These are phyloP conservation scores for Williopsis jadinii DNA, from an alignment of 1,139 yeast genomes.

Conservation along the genomic window DNA sequence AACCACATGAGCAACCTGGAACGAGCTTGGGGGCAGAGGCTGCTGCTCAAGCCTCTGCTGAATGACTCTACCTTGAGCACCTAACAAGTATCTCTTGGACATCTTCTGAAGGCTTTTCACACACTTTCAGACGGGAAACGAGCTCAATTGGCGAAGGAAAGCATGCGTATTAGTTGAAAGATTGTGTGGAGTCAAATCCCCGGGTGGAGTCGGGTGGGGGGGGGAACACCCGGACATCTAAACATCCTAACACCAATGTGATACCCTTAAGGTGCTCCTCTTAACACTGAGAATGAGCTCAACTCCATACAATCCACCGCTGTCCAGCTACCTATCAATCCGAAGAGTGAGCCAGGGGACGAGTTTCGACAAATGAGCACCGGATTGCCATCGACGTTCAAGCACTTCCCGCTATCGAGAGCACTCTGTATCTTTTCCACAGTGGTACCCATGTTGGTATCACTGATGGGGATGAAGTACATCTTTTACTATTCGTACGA, in stretches of 20 bases:
- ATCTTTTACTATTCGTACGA: conserved; percentile 44
- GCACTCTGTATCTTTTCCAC: conserved; percentile 36
- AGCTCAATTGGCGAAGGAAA: no score
- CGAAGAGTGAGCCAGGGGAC: no score
- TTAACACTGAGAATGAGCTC: no score
- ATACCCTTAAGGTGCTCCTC: no score
- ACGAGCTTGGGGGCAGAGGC: conserved; percentile 3
- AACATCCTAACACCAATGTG: not conserved
- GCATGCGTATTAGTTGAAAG: no score
- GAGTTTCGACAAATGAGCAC: conserved; percentile 16
- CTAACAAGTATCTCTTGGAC: conserved; percentile 24
- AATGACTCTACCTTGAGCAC: conserved; percentile 28
- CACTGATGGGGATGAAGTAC: conserved; percentile 52
- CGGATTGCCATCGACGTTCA: conserved; percentile 48
- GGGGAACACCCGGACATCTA: not conserved
- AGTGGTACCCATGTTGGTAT: conserved; percentile 41
- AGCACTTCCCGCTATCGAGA: conserved; percentile 52
- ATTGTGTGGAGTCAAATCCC: no score
- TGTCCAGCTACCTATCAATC: no score
- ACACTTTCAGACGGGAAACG: not conserved
- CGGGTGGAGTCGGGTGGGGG: not conserved
- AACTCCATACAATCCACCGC: no score
- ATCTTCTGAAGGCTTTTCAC: no score
- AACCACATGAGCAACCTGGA: conserved; percentile 4
- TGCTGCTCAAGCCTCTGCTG: conserved; percentile 15